phyloP scores from a whole-genome alignment of 345 rosid species.

The Ricinus communis region DNA sequence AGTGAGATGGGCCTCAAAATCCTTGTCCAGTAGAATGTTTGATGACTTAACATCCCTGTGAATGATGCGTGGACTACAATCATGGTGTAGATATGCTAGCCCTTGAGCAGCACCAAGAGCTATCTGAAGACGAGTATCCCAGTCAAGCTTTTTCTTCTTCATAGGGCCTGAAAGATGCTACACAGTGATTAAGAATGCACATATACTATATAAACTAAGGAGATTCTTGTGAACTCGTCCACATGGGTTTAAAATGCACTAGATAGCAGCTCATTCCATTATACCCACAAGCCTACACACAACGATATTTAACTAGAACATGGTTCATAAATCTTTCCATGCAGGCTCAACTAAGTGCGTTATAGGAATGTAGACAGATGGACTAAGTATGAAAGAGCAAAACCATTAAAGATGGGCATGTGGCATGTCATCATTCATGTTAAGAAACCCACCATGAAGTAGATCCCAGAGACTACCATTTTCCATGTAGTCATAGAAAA shows the following conservation, averaged over 20 bases:
- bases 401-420: not conserved
- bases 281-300: not conserved
- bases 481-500: conserved; percentile 96
- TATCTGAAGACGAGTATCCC: conserved; percentile 78
- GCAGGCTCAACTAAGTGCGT: not conserved
- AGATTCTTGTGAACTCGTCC: not conserved
- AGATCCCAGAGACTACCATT: conserved; percentile 98
- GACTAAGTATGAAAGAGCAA: not conserved
- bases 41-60: conserved; percentile 96
- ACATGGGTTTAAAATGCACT: too few species aligned
- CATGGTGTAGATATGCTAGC: conserved; percentile 86
- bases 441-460: conserved; percentile 77
- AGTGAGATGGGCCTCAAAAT: conserved; percentile 87
- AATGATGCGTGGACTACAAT: conserved; percentile 90
- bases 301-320: not conserved
- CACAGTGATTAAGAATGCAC: not conserved
- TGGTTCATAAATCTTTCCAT: not conserved
- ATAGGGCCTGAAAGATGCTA: conserved; percentile 48
- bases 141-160: conserved; percentile 79
- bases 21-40: conserved; percentile 82
- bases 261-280: not conserved
- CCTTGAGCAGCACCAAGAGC: conserved; percentile 97
- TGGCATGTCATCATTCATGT: not conserved
- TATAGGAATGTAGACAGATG: not conserved
- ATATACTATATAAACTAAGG: not conserved